These are phyloP conservation scores for Phaeosphaeria sp. DNA, from an alignment of 2,329 filamentous ascomycete species.

Conservation along the genomic window DNA sequence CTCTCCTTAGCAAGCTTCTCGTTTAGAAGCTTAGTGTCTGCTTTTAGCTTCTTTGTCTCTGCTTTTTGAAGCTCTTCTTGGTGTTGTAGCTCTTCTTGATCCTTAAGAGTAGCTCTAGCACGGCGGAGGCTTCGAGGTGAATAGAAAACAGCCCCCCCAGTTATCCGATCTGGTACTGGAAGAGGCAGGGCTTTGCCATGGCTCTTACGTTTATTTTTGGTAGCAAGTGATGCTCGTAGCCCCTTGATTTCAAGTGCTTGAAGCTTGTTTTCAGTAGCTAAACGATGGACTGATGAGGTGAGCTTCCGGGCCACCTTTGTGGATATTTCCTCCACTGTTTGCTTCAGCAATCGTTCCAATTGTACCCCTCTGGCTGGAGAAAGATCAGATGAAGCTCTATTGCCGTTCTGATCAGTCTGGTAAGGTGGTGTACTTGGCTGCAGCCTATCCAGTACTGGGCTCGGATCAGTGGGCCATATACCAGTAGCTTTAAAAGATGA, in stretches of 20 bases:
- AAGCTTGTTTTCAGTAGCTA: background rate
- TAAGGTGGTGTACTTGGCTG: background rate
- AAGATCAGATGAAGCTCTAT: background rate
- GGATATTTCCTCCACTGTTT: background rate
- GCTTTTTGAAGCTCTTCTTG: background rate
- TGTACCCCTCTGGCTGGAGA: background rate
- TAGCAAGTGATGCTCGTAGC: background rate
- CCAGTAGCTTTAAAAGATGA: background rate
- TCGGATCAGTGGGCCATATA: background rate
- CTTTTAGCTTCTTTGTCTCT: background rate
- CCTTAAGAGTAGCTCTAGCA: background rate
- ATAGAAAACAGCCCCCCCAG: background rate
- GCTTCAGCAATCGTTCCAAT: background rate
- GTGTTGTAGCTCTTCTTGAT: background rate
- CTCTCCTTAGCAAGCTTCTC: background rate
- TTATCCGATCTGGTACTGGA: background rate
- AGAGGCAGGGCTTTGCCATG: background rate
- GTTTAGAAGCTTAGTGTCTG: background rate
- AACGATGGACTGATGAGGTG: background rate
- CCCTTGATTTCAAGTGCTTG: background rate
- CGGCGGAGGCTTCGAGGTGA: background rate
- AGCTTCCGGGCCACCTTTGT: background rate
- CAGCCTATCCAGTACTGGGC: background rate
- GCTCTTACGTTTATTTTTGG: background rate
- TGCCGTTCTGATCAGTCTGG: background rate